Evolutionary conservation across 2,329 filamentous ascomycete species (phyloP), one percentile per base, ranked within the genome.

Genomic region (Fusarium cyanostomum): DNA sequence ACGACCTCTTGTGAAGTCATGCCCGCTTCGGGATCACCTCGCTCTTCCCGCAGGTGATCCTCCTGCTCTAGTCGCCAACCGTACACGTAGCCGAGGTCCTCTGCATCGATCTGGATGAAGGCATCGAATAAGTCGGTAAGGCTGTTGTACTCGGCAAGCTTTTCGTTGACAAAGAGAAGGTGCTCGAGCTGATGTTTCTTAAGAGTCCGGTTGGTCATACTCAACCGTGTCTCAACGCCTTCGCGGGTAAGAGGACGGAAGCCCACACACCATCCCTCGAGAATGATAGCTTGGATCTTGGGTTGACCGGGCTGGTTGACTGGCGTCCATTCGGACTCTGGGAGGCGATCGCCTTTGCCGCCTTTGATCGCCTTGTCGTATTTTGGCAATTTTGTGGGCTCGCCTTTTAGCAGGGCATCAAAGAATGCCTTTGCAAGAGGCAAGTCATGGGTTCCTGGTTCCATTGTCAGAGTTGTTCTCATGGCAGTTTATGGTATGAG

Each of bases 181-280:
- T 86, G 78, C 55, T 80, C 79, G 4, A 85, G 77, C 12, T 71
- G 71, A 72, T 87, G 82, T 56, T 62, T 75, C 68, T 74, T 78
- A 39, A 82, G 81, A 30, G 74, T 86, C 73, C 74, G 85, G 75
- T 73, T 82, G 66, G 77, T 77, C 49, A 79, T 77, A 74, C 82
- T 84, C 72, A 81, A 79, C 67, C 82, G 82, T 4, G 87, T 74
- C 26, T 82, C 81, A 5, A 86, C 74, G 6, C 83, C 80, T n/a
- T 78, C 73, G 1, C 82, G 75, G 27, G 78, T 69, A 11, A 94
- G 75, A 1, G 89, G 76, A 7, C 88, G 86, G 78, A 97, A 97
- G 3, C 92, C 94, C 11, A 96, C 87, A 74, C 90, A 95, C 94
- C 93, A 97, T 15, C 94, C 93, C 75, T 97, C 93, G 63, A 97